A percentile compares a stretch with the other conserved stretches of the same genome.
These are phyloP conservation scores for Tardiomyces digboiensis DNA, from an alignment of 1,139 yeast genomes.

Conservation along the genomic window DNA sequence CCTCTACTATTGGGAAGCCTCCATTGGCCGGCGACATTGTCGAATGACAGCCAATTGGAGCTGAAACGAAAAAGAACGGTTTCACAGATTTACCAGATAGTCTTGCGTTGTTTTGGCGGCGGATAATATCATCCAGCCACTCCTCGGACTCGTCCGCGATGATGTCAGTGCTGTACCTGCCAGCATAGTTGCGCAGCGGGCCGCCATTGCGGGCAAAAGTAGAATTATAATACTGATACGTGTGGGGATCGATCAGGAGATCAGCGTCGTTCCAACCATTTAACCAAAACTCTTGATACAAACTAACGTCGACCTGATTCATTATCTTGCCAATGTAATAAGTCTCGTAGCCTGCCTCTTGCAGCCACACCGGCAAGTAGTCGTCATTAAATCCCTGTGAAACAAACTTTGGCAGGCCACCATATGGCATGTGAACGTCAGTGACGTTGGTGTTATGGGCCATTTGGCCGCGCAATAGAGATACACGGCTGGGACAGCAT, in stretches of 20 bases:
- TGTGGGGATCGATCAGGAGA: constrained; percentile 5
- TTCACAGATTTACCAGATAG: not conserved
- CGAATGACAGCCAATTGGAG: constrained; percentile 5
- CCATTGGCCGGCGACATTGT: constrained; percentile 1
- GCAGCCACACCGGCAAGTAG: constrained; percentile 5
- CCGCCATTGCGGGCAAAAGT: constrained; percentile 5
- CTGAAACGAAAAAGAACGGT: constrained; percentile 6
- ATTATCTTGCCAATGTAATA: constrained; percentile 6
- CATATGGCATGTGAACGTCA: constrained; percentile 5
- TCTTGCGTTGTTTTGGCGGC: not conserved
- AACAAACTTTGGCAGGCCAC: constrained; percentile 6
- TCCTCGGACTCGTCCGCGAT: constrained; percentile 4
- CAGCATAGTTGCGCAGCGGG: constrained; percentile 2
- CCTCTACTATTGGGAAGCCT: not conserved
- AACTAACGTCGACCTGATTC: constrained; percentile 4
- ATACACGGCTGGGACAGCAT: constrained; percentile 6
- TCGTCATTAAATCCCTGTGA: constrained; percentile 5
- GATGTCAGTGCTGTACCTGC: constrained; percentile 4
- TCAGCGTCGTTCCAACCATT: constrained; percentile 4
- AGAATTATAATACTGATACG: constrained; percentile 4
- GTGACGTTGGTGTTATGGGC: constrained; percentile 7
- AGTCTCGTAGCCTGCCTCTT: constrained; percentile 7
- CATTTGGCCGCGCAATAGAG: constrained; percentile 3
- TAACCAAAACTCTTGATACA: constrained; percentile 3
- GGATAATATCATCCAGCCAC: constrained; percentile 2